Evolutionary conservation across 805 yeast species (phyloP).

Genomic region (Lipomyces sp.): DNA sequence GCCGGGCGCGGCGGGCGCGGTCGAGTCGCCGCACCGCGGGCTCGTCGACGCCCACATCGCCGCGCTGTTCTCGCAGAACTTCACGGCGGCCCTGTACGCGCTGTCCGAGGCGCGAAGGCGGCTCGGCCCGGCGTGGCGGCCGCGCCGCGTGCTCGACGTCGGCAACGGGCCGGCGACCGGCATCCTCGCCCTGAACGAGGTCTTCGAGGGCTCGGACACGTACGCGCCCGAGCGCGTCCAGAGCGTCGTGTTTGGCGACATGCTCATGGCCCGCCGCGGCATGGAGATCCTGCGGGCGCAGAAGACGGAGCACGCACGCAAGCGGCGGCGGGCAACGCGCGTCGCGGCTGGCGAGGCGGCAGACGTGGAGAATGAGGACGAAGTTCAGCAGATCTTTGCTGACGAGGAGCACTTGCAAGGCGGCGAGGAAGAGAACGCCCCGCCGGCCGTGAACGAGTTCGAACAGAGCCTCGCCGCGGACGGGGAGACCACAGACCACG

Average conservation of each 20-base stretch:
- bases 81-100: conserved; percentile 64
- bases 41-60: conserved; percentile 74
- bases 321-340: neutral
- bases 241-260: conserved; percentile 64
- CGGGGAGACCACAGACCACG: too few species aligned
- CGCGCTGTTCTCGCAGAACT: conserved; percentile 75
- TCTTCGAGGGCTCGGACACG: conserved; percentile 55
- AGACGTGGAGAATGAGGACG: neutral
- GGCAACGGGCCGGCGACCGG: conserved; percentile 94
- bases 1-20: too few species aligned
- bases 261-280: conserved; percentile 78
- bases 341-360: neutral
- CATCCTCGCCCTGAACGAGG: conserved; percentile 78
- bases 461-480: too few species aligned
- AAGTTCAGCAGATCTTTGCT: neutral
- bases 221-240: conserved; percentile 64
- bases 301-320: conserved; percentile 5
- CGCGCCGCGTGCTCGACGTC: conserved; percentile 67
- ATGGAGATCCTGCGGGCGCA: conserved; percentile 73
- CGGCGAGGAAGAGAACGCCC: neutral
- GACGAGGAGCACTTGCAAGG: neutral
- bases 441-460: neutral
- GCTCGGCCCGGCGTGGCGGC: conserved; percentile 53
- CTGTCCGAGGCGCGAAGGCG: conserved; percentile 62
- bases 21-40: conserved; percentile 12